These are phyloP conservation scores for Paramecium pentaurelia DNA, from an alignment of 73 alveolate genomes.

Conservation along the genomic window DNA sequence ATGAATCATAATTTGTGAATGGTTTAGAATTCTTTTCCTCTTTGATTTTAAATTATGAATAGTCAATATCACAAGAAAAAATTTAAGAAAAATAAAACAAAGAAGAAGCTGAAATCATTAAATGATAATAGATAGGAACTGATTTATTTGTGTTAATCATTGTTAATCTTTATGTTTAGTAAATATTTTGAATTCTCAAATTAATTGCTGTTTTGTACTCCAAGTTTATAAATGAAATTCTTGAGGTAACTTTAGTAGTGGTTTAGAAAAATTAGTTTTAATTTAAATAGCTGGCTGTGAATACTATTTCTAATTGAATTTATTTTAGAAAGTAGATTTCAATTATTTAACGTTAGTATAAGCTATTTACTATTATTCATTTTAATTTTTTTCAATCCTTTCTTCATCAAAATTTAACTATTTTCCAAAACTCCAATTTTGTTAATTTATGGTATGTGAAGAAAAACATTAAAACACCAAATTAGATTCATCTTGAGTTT, in stretches of 20 bases:
- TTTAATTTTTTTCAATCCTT: not conserved
- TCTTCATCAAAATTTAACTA: not conserved
- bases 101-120: not conserved
- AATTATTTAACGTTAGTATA: not conserved
- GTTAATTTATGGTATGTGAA: not conserved
- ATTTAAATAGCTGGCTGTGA: not conserved
- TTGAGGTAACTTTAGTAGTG: not conserved
- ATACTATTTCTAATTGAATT: not conserved
- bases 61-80: not conserved
- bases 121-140: not conserved
- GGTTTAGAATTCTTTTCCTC: not conserved
- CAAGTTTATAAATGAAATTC: not conserved
- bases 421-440: conserved; percentile 24
- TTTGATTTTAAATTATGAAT: not conserved
- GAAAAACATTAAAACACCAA: not conserved
- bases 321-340: not conserved
- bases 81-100: not conserved
- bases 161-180: not conserved
- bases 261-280: not conserved
- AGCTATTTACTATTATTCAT: not conserved
- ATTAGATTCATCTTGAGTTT: not conserved
- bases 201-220: not conserved
- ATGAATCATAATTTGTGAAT: not conserved
- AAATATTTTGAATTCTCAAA: not conserved
- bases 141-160: not conserved